Evolutionary conservation across 148 eudicot species (phyloP).

Genomic region (Rhododendron ferrugineum): DNA sequence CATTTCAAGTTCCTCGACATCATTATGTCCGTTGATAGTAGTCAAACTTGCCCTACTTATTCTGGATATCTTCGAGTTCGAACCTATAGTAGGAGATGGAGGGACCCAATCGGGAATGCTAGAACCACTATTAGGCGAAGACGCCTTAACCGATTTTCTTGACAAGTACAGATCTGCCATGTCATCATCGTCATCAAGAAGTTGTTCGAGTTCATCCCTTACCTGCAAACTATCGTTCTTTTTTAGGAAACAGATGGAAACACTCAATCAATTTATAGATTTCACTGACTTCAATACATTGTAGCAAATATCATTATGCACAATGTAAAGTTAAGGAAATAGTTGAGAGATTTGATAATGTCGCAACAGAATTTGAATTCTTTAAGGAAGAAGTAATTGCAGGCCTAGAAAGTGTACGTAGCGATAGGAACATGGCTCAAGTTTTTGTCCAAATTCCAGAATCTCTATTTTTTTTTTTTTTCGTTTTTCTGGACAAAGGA

Average conservation of each 20-base stretch:
- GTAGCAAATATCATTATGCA: too few relatives aligned
- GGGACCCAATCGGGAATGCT: constrained; percentile 45
- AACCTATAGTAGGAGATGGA: constrained; percentile 42
- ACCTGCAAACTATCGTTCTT: constrained; percentile 32
- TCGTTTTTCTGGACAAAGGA: too few relatives aligned
- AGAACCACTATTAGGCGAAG: constrained; percentile 36
- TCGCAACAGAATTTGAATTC: too few relatives aligned
- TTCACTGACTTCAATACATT: too few relatives aligned
- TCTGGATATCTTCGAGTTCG: constrained; percentile 57
- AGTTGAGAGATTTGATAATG: too few relatives aligned
- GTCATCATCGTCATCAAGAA: constrained; percentile 78
- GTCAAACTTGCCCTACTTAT: constrained; percentile 51
- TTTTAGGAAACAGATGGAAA: not conserved
- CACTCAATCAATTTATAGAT: not conserved
- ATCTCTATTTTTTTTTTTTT: too few relatives aligned
- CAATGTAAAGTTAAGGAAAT: too few relatives aligned
- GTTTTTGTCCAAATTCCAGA: not conserved
- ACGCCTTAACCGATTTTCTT: constrained; percentile 38
- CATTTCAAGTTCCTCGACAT: constrained; percentile 90
- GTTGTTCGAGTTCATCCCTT: constrained; percentile 81
- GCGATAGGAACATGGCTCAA: too few relatives aligned
- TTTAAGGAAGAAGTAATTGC: too few relatives aligned
- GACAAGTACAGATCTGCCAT: constrained; percentile 81
- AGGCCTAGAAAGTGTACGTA: too few relatives aligned
- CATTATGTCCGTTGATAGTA: constrained; percentile 38